Percentiles rank a stretch among this genome's conserved stretches.
Evolutionary conservation across 371 early-diverging fungal species (phyloP).

Genomic region (Mortierella sp.): DNA sequence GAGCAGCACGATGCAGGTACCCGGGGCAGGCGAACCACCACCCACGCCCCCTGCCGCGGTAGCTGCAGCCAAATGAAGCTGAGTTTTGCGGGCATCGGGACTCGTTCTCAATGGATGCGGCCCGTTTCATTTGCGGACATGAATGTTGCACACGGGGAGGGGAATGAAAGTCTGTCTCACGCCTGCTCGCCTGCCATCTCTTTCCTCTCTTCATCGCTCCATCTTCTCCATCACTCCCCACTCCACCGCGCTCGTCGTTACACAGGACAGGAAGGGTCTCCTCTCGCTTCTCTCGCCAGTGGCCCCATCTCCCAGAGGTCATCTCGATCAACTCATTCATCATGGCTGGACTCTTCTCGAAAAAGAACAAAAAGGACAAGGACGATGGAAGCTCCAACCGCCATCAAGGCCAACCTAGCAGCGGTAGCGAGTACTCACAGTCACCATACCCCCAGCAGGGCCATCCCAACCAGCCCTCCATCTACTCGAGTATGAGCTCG

Average conservation of each 20-base stretch:
- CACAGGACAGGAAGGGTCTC: conserved; percentile 1
- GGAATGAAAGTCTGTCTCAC: conserved; percentile 2
- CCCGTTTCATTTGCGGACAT: too few species aligned
- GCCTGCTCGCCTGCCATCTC: background rate
- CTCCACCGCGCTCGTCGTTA: background rate
- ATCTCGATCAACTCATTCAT: background rate
- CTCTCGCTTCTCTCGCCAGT: background rate
- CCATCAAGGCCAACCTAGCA: conserved; percentile 26
- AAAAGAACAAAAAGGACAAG: conserved; percentile 46
- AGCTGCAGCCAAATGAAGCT: too few species aligned
- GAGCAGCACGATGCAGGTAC: too few species aligned
- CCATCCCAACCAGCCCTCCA: conserved; percentile 12
- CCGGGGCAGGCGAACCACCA: too few species aligned
- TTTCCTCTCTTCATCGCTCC: background rate
- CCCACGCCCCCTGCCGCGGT: too few species aligned
- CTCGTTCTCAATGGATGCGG: too few species aligned
- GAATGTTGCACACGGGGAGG: too few species aligned
- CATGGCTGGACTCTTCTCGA: conserved; percentile 53
- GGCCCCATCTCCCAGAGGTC: background rate
- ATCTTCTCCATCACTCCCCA: background rate
- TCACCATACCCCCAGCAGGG: conserved; percentile 16
- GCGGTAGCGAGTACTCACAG: conserved; percentile 7
- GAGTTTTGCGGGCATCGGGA: too few species aligned
- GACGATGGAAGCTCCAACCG: conserved; percentile 28
- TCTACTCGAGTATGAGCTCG: conserved; percentile 37